Percentiles rank a stretch among this genome's conserved stretches.
These are phyloP conservation scores for Cladosporium sp. DNA, from an alignment of 2,329 filamentous ascomycete species.

Conservation along the genomic window DNA sequence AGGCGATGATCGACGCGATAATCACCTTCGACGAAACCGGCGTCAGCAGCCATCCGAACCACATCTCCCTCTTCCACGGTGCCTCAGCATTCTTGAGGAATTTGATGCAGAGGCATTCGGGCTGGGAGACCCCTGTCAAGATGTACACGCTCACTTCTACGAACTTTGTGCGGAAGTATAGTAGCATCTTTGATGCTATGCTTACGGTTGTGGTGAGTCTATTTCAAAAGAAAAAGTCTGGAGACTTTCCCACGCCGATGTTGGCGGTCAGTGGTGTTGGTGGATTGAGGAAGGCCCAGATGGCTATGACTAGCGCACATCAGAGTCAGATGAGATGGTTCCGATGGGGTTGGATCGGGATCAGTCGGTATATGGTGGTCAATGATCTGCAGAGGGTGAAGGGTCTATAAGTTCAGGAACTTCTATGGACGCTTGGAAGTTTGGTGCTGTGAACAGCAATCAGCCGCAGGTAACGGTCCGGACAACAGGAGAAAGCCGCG, in stretches of 20 bases:
- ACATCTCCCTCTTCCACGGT: conserved; percentile 82
- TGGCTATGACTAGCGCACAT: conserved; percentile 86
- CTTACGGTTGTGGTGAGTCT: conserved; percentile 61
- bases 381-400: conserved; percentile 73
- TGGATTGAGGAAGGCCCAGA: conserved; percentile 65
- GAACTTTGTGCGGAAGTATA: conserved; percentile 73
- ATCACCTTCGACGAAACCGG: conserved; percentile 85
- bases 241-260: conserved; percentile 52
- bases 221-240: conserved; percentile 47
- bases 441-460: too few relatives aligned
- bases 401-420: conserved; percentile 20
- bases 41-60: conserved; percentile 87
- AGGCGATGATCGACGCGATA: conserved; percentile 68
- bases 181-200: conserved; percentile 70
- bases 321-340: conserved; percentile 99
- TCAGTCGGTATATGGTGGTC: conserved; percentile 91
- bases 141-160: conserved; percentile 81
- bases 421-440: not conserved
- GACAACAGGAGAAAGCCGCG: too few relatives aligned
- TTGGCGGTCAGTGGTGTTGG: conserved; percentile 67
- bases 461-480: too few relatives aligned
- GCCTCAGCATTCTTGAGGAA: conserved; percentile 66
- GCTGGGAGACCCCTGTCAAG: conserved; percentile 69
- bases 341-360: conserved; percentile 86
- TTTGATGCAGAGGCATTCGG: conserved; percentile 60